Conservation (phyloP, 2,329 filamentous ascomycete species). For the Ceratocystis papillata region DNA sequence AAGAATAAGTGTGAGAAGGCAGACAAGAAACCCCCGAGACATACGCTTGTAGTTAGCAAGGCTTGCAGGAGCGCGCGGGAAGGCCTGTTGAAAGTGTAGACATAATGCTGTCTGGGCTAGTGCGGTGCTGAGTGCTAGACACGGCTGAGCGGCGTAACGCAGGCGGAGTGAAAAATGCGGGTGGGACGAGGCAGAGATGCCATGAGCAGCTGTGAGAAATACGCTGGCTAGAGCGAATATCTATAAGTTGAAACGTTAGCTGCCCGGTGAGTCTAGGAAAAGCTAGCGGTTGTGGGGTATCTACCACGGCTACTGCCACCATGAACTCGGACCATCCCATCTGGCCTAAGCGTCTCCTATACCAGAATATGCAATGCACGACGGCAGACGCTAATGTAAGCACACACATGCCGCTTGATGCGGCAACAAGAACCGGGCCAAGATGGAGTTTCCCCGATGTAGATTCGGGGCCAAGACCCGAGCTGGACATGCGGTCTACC, state of each 20-base stretch:
- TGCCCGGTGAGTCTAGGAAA: too few relatives aligned
- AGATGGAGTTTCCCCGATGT: conserved; percentile 10
- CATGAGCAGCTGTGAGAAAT: not conserved
- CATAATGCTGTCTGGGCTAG: conserved; percentile 34
- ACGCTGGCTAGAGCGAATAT: not conserved
- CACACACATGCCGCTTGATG: conserved; percentile 31
- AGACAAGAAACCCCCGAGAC: conserved; percentile 30
- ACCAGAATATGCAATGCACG: conserved; percentile 30
- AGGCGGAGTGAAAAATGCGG: conserved; percentile 30
- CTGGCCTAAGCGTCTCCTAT: conserved; percentile 27
- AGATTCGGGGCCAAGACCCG: not conserved
- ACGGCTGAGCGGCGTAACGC: conserved; percentile 32
- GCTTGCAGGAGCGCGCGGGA: not conserved
- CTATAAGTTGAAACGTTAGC: not conserved
- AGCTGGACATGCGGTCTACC: not conserved
- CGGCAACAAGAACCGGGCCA: conserved; percentile 33
- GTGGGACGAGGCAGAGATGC: not conserved
- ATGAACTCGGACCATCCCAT: conserved; percentile 32
- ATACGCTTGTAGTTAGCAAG: conserved; percentile 23
- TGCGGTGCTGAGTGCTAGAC: conserved; percentile 31
- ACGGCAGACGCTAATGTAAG: conserved; percentile 32
- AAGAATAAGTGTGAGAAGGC: conserved; percentile 31
- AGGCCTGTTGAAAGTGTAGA: conserved; percentile 31
- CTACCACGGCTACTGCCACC: conserved; percentile 26
- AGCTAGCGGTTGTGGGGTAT: not conserved